These are phyloP conservation scores for Fusarium luffae DNA, from an alignment of 2,329 filamentous ascomycete species.

Conservation along the genomic window DNA sequence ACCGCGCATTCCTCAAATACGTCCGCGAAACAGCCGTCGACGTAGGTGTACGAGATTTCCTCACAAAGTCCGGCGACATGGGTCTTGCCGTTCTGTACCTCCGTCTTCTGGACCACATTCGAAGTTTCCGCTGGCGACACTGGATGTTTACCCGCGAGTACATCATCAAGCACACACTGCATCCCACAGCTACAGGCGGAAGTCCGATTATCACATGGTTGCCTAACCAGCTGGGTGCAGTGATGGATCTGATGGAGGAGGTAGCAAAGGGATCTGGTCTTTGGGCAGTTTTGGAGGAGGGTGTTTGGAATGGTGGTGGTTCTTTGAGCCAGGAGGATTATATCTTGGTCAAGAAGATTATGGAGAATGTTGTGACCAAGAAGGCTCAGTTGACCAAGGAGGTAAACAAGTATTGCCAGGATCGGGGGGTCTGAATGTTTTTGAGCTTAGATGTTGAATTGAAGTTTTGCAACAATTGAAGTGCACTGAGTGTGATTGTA, in stretches of 20 bases:
- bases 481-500: too few species aligned
- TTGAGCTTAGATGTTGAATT: background rate
- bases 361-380: slow-evolving; percentile 74
- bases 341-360: slow-evolving; percentile 59
- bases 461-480: background rate
- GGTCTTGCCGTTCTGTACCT: slow-evolving; percentile 70
- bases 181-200: slow-evolving; percentile 83
- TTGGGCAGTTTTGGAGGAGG: slow-evolving; percentile 35
- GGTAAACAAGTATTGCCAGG: slow-evolving; percentile 78
- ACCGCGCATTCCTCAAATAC: slow-evolving; percentile 83
- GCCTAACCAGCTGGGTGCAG: slow-evolving; percentile 81
- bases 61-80: slow-evolving; percentile 45
- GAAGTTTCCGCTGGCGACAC: slow-evolving; percentile 85
- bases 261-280: slow-evolving; percentile 57
- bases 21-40: slow-evolving; percentile 65
- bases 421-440: slow-evolving; percentile 63
- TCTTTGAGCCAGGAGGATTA: slow-evolving; percentile 30
- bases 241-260: slow-evolving; percentile 75
- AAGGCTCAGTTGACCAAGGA: slow-evolving; percentile 75
- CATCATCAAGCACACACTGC: slow-evolving; percentile 79
- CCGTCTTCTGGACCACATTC: slow-evolving; percentile 76
- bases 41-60: slow-evolving; percentile 67
- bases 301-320: slow-evolving; percentile 31
- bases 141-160: slow-evolving; percentile 90
- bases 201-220: slow-evolving; percentile 87